Evolutionary conservation across 2,329 filamentous ascomycete species (phyloP), one percentile per base, ranked within the genome.

Genomic region (Hortaea werneckii): DNA sequence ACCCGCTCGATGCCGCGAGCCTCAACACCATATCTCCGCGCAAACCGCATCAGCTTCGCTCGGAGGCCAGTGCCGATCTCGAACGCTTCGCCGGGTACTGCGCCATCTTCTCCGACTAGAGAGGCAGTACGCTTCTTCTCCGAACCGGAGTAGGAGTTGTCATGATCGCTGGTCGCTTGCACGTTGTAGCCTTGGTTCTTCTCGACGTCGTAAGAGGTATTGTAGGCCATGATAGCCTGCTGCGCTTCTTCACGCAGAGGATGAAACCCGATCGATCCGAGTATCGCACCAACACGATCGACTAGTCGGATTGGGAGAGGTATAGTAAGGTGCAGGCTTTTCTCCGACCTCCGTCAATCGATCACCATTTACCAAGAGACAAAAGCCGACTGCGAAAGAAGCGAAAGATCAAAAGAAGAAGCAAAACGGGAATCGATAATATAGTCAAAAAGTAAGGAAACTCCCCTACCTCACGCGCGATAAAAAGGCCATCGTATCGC

Each of bases 1-100:
- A 87, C 83, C 41, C 83, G 75, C 66, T 88, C 83, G 49, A 88
- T 85, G 44, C 84, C 84, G 58, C 83, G 71, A 67, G 85, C 79
- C 65, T 89, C 84, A 45, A 88, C 76, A 37, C 80, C 77, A 51
- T 83, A 72, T 55, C 73, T 79, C 38, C 75, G 79, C 0, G 80
- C 82, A 10, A 85, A 56, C 29, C 78, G 74, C 62, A 83, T 81
- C 0, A 80, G 52, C 58, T 71, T 78, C 12, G 77, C 79, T 57
- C 78, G 80, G 47, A 68, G 55, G 34, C 69, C 69, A 56, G 76
- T 64, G 46, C 78, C 79, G 49, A 76, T 67, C 49, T 73, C 71
- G 54, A 83, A 80, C 50, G 66, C 76, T 56, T 82, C 76, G 26
- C 76, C 76, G 3, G 71, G 70, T 3, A 82, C 75, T 9, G 75